Conservation (phyloP, 306 rosid species). For the Psophocarpus tetragonolobus region DNA sequence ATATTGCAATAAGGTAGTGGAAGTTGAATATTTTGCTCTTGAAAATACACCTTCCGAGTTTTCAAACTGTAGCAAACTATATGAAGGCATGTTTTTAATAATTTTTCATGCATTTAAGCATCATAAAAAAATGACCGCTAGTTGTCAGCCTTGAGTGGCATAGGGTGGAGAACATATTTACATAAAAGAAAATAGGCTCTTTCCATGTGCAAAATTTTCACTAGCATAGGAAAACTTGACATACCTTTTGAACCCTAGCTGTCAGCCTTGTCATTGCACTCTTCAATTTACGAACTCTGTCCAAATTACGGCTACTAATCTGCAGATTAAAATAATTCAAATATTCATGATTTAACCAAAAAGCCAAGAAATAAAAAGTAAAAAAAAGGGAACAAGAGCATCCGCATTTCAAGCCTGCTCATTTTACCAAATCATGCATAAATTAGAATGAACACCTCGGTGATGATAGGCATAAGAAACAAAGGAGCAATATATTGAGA, state of each 20-base stretch:
- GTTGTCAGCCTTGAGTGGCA: constrained; percentile 7
- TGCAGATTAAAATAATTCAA: constrained; percentile 41
- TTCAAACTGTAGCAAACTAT: background rate
- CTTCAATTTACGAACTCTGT: constrained; percentile 92
- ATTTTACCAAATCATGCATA: too few relatives aligned
- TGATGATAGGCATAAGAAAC: too few relatives aligned
- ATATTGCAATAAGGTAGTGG: too few relatives aligned
- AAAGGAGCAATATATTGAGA: constrained; percentile 8
- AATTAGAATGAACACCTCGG: too few relatives aligned
- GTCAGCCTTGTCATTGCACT: constrained; percentile 99
- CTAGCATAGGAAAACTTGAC: constrained; percentile 4
- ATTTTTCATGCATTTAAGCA: constrained; percentile 6
- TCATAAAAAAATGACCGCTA: too few relatives aligned
- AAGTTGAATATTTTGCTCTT: constrained; percentile 6
- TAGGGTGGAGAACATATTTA: background rate
- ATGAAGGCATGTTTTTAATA: background rate
- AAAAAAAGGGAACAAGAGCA: constrained; percentile 4
- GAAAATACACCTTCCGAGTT: background rate
- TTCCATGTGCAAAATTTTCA: background rate
- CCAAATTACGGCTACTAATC: constrained; percentile 97
- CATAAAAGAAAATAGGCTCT: background rate
- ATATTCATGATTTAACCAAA: background rate
- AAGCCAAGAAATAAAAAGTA: background rate
- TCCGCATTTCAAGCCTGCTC: background rate
- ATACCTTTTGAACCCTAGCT: constrained; percentile 96